Conservation (phyloP, 192 early-diverging fungal genomes). For the Allomyces macrogynus region DNA sequence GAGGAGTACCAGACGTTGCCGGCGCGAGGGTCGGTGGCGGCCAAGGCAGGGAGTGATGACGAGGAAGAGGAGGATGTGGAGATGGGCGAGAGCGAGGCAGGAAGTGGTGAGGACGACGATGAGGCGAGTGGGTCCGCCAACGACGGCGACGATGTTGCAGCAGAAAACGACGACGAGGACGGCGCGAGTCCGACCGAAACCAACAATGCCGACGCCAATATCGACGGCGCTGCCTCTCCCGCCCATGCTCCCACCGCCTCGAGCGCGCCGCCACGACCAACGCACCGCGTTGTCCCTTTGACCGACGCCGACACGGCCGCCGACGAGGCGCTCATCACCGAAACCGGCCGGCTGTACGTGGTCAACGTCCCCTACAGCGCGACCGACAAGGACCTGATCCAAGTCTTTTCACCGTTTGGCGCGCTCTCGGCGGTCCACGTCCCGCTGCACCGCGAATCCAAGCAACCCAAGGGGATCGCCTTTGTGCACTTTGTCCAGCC, state of each 20-base stretch:
- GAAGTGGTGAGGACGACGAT: too few species aligned
- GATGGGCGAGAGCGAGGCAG: constrained; percentile 16
- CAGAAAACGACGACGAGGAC: constrained; percentile 1
- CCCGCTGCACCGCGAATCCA: constrained; percentile 78
- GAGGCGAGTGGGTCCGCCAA: constrained; percentile 5
- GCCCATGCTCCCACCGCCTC: constrained; percentile 9
- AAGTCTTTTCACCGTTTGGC: constrained; percentile 66
- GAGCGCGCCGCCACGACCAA: constrained; percentile 6
- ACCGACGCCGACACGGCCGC: constrained; percentile 4
- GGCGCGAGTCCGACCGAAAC: neutral
- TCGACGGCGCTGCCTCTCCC: constrained; percentile 8
- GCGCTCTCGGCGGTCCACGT: constrained; percentile 85
- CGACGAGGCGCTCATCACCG: constrained; percentile 49
- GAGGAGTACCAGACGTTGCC: constrained; percentile 8
- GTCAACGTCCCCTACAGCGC: constrained; percentile 80
- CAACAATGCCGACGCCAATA: constrained; percentile 9
- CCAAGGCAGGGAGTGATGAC: constrained; percentile 2
- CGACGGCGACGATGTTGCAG: constrained; percentile 2
- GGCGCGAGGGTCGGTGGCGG: constrained; percentile 3
- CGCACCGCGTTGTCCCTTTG: neutral
- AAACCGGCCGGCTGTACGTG: constrained; percentile 88
- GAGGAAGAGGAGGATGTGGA: constrained; percentile 22
- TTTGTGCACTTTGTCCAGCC: constrained; percentile 76
- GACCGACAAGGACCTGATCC: constrained; percentile 68
- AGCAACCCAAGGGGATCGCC: constrained; percentile 81